A percentile compares a stretch with the other conserved stretches of the same genome.
These are phyloP conservation scores for Podila clonocystis DNA, from an alignment of 192 early-diverging fungal genomes.

Conservation along the genomic window DNA sequence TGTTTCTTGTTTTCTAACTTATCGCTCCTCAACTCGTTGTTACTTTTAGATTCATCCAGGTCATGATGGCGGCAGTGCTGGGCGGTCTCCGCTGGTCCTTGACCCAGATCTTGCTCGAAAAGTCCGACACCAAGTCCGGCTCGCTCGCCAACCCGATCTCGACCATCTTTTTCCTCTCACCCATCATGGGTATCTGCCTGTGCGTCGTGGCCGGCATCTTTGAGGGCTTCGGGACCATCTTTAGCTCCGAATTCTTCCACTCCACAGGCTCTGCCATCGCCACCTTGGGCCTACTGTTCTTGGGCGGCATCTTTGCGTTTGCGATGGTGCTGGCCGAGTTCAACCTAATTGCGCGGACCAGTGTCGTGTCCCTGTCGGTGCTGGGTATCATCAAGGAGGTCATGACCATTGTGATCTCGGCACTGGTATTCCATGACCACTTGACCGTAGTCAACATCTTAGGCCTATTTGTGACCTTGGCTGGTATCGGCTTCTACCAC, in stretches of 20 bases:
- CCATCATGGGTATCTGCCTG: slow-evolving; percentile 77
- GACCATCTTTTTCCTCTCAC: slow-evolving; percentile 84
- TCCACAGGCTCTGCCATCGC: slow-evolving; percentile 38
- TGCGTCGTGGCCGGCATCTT: slow-evolving; percentile 69
- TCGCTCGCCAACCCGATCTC: slow-evolving; percentile 92
- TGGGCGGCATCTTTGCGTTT: slow-evolving; percentile 89
- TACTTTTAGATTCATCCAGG: slow-evolving; percentile 68
- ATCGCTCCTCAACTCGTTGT: background rate
- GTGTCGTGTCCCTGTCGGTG: slow-evolving; percentile 89
- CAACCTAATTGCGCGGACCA: slow-evolving; percentile 82
- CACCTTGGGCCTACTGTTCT: slow-evolving; percentile 66
- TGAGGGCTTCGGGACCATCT: slow-evolving; percentile 68
- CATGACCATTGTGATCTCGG: slow-evolving; percentile 77
- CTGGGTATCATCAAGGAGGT: slow-evolving; percentile 92
- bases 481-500: slow-evolving; percentile 84
- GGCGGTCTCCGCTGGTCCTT: slow-evolving; percentile 93
- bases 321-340: slow-evolving; percentile 90
- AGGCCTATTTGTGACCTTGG: slow-evolving; percentile 83
- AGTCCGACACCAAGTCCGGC: slow-evolving; percentile 62
- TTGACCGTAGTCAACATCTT: slow-evolving; percentile 78
- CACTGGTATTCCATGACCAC: slow-evolving; percentile 83
- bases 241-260: slow-evolving; percentile 62
- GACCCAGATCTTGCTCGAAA: slow-evolving; percentile 83
- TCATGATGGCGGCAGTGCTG: slow-evolving; percentile 80
- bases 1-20: slow-evolving; percentile 2